Evolutionary conservation across 495 filamentous ascomycete species (phyloP), one percentile per base, ranked within the genome.

Genomic region (Ramalina intermedia): DNA sequence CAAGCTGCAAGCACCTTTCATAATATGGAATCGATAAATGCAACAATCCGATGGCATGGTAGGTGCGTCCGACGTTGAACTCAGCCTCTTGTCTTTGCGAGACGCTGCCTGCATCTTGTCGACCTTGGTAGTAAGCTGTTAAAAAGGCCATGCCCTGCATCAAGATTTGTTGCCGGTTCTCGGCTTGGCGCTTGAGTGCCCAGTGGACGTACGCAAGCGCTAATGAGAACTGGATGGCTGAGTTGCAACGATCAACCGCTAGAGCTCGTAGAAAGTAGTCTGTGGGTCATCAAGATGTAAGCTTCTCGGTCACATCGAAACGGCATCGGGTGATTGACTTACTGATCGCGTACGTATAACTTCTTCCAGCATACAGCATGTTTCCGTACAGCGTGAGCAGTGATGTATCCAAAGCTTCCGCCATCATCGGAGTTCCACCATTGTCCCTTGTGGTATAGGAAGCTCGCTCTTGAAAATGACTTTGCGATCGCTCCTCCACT

Each of bases 251-350:
- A 56, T 87, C 80, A 0, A 96, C 62, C 0, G 84, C 79, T 42
- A 84, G 82, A 4, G 89, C 93, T 38, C 91, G 84, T 52, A 85
- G 80, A 55, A 94, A 93, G 66, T 95, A 96, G 50, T 89, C 73
- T 74, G 33, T 21, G 48, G 26, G 27, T 24, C 20, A 41, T 36
- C 6, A 4, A 43, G 0, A 1, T 23, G 20, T 50, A 12, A 51
- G 48, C 21, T 17, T 27, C 7, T 41, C 17, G 20, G n/a, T 18
- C 1, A 27, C 36, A 5, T 9, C 23, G 14, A 17, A 26, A 16
- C 6, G 45, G 20, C 45, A 23, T 16, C 26, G 24, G 8, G 36
- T 9, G 3, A 27, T 35, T 42, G 27, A 65, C 69, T 50, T 64
- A 78, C 76, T 90, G 20, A 98, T 66, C 1, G 93, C 85, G 38